A percentile compares a stretch with the other conserved stretches of the same genome.
These are phyloP conservation scores for Pleurotus pulmonarius DNA, from an alignment of 768 basidiomycete genomes.

Conservation along the genomic window DNA sequence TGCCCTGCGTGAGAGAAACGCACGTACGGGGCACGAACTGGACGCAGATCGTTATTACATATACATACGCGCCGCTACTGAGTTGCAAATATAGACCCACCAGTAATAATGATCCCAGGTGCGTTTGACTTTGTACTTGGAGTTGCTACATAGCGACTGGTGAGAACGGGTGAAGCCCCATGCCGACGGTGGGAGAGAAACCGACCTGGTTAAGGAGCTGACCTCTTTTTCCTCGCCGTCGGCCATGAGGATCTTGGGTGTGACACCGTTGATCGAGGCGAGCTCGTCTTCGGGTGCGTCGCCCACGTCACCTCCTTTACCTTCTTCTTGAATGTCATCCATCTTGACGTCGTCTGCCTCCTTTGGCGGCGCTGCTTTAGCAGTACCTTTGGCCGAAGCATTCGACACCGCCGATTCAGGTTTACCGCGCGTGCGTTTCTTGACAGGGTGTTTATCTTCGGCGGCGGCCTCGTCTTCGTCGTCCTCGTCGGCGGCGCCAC, in stretches of 20 bases:
- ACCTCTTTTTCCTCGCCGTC: constrained; percentile 49
- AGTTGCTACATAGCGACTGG: constrained; percentile 24
- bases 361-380: not conserved
- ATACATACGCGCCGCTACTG: not conserved
- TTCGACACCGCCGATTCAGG: constrained; percentile 1
- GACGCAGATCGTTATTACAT: not conserved
- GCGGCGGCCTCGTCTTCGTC: constrained; percentile 28
- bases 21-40: constrained; percentile 31
- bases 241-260: constrained; percentile 40
- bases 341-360: not conserved
- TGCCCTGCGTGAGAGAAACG: no score
- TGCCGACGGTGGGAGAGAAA: not conserved
- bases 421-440: not conserved
- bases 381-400: not conserved
- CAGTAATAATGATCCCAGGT: constrained; percentile 40
- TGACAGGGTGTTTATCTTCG: constrained; percentile 15
- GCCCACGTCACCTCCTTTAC: not conserved
- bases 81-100: constrained; percentile 11
- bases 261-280: constrained; percentile 46
- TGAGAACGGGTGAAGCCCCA: not conserved
- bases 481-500: constrained; percentile 18
- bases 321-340: not conserved
- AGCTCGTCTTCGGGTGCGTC: constrained; percentile 37
- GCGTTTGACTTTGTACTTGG: constrained; percentile 38
- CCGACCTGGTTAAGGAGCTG: constrained; percentile 35